Evolutionary conservation across 306 rosid species (phyloP).

Genomic region (Hippophae tibetana): DNA sequence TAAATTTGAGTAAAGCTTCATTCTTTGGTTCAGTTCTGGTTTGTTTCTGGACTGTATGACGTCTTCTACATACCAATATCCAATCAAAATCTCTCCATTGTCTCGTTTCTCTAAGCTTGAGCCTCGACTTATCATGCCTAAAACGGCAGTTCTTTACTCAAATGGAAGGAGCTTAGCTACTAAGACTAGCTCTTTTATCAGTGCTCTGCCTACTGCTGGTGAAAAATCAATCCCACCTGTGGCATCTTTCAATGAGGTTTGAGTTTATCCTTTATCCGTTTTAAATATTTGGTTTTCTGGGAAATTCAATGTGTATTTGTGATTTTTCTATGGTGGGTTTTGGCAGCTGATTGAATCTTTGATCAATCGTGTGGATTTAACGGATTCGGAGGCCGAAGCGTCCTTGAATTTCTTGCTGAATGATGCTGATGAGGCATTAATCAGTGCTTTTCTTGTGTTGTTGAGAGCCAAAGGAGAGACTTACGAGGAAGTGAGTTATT

Average conservation of each 20-base stretch:
- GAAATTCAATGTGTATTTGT: conserved; percentile 7
- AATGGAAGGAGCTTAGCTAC: conserved; percentile 6
- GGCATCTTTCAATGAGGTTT: conserved; percentile 34
- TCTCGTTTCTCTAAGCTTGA: conserved; percentile 9
- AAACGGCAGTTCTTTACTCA: neutral
- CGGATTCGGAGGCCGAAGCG: conserved; percentile 63
- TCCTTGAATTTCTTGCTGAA: conserved; percentile 55
- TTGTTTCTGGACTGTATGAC: conserved; percentile 3
- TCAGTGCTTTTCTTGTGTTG: conserved; percentile 82
- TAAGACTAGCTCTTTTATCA: conserved; percentile 10
- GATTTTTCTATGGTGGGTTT: conserved; percentile 7
- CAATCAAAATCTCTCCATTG: conserved; percentile 11
- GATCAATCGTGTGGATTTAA: conserved; percentile 46
- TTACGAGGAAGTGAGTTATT: conserved; percentile 57
- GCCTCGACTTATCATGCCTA: conserved; percentile 2
- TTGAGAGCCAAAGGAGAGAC: conserved; percentile 93
- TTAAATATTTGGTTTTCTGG: neutral
- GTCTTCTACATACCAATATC: conserved; percentile 6
- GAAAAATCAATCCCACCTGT: conserved; percentile 1
- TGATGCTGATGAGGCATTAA: conserved; percentile 61
- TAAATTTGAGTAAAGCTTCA: neutral
- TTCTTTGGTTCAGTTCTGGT: neutral
- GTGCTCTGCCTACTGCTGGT: conserved; percentile 17
- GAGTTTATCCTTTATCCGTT: neutral
- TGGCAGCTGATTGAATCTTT: conserved; percentile 69